Conservation (phyloP, 371 early-diverging fungal species). For the Blakeslea trispora region DNA sequence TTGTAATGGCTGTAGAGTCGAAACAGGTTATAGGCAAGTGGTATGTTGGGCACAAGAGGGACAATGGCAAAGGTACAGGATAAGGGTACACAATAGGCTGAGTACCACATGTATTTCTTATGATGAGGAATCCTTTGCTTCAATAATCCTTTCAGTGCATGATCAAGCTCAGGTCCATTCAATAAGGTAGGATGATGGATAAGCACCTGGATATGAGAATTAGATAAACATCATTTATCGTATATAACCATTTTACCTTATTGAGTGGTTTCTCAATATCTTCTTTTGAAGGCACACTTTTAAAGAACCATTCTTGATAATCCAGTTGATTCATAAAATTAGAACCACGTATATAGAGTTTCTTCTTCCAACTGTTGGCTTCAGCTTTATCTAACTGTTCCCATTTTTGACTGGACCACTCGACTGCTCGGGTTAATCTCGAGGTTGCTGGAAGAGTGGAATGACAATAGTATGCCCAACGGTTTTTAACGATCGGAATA, state of each 20-base stretch:
- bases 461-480: conserved; percentile 59
- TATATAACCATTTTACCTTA: conserved; percentile 34
- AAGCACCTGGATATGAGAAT: too few relatives aligned
- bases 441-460: conserved; percentile 41
- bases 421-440: conserved; percentile 53
- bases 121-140: conserved; percentile 67
- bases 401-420: conserved; percentile 69
- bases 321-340: conserved; percentile 72
- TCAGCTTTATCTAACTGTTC: conserved; percentile 52
- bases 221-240: too few relatives aligned
- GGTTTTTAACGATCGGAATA: conserved; percentile 47
- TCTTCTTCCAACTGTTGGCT: conserved; percentile 57
- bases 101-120: conserved; percentile 68
- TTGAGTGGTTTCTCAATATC: conserved; percentile 42
- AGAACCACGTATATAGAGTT: conserved; percentile 63
- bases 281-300: conserved; percentile 65
- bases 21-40: conserved; percentile 80
- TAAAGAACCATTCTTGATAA: conserved; percentile 80
- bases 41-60: conserved; percentile 82
- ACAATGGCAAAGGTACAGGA: conserved; percentile 72
- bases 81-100: conserved; percentile 72
- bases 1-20: conserved; percentile 83
- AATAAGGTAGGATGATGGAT: conserved; percentile 50
- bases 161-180: conserved; percentile 31
- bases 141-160: conserved; percentile 52